Base-by-base conservation (phyloP, 1,139 yeast species). In the Geotrichum phurueaensis region DNA sequence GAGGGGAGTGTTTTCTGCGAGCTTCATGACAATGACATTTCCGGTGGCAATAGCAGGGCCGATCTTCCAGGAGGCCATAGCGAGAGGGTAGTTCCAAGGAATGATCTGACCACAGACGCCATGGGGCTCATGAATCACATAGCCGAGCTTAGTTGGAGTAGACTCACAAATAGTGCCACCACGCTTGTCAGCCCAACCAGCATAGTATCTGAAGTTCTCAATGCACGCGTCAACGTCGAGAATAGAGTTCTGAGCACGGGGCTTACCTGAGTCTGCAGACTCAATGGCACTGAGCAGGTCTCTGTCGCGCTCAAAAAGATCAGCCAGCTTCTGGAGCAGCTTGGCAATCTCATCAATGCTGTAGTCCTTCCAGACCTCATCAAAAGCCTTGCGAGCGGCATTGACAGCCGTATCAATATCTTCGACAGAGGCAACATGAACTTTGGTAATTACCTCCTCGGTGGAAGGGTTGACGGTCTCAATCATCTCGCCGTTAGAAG, bases 101-200 rank as follows among this genome's bases (percentile, higher is more conserved):
- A 89, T 88, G 69, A 89, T 87, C 72, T 87, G 92, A 62, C 94
- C 96, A 76, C 92, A 86, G 56, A 89, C 94, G 69, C 96, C 96
- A 66, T 86, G 76, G 64, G 96, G 96, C 73, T 88, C 95, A 65
- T 82, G 81, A 61, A 77, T 71, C 22, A 86, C 82, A 76, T 83
- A 87, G 66, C 83, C 85, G 69, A 87, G 79, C 60, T 68, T 68
- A 69, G 84, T 84, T 56, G 78, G 77, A 69, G 84, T 86, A 61
- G 86, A 84, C 69, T 85, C 84, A 68, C 88, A 83, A 60, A 84
- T 81, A 68, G 81, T 81, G 48, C 96, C 96, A 62, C 81, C 83
- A 62, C 87, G 74, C 75, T 88, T 87, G 75, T 89, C 96, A 54
- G 94, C 88, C 84, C 89, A 87, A 20, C 96, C 95, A 53, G 94